These are phyloP conservation scores for Incumbomyces lentus DNA, from an alignment of 2,329 filamentous ascomycete species.

Conservation along the genomic window DNA sequence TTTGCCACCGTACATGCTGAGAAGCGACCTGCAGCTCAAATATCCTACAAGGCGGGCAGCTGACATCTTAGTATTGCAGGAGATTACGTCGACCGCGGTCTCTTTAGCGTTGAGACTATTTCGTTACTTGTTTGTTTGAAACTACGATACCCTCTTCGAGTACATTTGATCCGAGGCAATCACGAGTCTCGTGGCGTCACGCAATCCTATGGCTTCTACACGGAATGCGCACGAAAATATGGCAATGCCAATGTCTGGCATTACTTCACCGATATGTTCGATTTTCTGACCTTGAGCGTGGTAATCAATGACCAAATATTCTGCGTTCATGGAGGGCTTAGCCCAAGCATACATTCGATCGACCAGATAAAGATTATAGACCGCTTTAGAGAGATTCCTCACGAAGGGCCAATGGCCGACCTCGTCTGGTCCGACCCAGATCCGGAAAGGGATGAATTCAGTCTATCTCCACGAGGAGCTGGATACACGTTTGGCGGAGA, in stretches of 20 bases:
- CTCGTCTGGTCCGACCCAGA: conserved; percentile 97
- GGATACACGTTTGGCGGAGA: conserved; percentile 97
- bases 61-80: conserved; percentile 40
- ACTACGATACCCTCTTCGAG: conserved; percentile 87
- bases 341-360: conserved; percentile 89
- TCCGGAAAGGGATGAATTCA: conserved; percentile 95
- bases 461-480: conserved; percentile 79
- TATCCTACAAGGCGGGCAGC: neutral
- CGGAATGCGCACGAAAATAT: conserved; percentile 94
- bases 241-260: conserved; percentile 99
- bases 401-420: conserved; percentile 99
- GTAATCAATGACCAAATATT: conserved; percentile 99
- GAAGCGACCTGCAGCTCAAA: neutral
- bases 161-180: conserved; percentile 93
- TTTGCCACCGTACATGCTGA: conserved; percentile 1
- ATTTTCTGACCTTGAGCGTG: conserved; percentile 90
- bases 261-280: conserved; percentile 99
- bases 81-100: conserved; percentile 95
- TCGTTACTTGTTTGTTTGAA: conserved; percentile 95
- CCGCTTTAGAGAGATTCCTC: conserved; percentile 93
- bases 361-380: conserved; percentile 99
- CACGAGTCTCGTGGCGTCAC: conserved; percentile 96
- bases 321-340: conserved; percentile 89
- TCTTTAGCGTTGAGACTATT: conserved; percentile 98
- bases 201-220: conserved; percentile 98